phyloP scores from a whole-genome alignment of 2,329 filamentous ascomycete species.

The Graphilbum fragrans region DNA sequence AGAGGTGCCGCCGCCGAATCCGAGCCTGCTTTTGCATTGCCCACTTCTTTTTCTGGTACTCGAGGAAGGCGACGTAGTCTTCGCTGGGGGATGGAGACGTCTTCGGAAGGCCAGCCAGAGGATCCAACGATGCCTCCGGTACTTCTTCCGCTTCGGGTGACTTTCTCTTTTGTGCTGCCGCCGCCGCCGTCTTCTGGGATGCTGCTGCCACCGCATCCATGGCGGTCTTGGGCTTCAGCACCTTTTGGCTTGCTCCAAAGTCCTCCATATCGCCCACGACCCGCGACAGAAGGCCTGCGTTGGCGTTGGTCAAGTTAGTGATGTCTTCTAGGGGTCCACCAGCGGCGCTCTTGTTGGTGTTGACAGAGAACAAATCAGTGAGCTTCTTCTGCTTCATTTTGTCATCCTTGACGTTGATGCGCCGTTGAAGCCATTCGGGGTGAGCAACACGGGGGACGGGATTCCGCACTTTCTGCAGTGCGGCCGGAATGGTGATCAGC shows the following conservation, averaged over 20 bases:
- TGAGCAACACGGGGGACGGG: slow-evolving; percentile 88
- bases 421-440: slow-evolving; percentile 89
- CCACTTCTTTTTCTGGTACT: slow-evolving; percentile 98
- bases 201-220: slow-evolving; percentile 34
- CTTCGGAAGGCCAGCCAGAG: slow-evolving; percentile 69
- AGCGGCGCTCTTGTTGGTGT: slow-evolving; percentile 24
- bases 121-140: slow-evolving; percentile 52
- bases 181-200: background rate
- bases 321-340: slow-evolving; percentile 59
- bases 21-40: slow-evolving; percentile 91
- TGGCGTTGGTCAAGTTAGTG: slow-evolving; percentile 40
- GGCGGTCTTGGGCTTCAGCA: slow-evolving; percentile 53
- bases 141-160: slow-evolving; percentile 41
- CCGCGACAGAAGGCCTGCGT: slow-evolving; percentile 23
- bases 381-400: slow-evolving; percentile 98
- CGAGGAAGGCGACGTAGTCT: slow-evolving; percentile 77
- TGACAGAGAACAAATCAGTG: slow-evolving; percentile 65
- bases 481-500: slow-evolving; percentile 94
- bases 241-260: slow-evolving; percentile 46
- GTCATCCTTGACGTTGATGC: slow-evolving; percentile 93
- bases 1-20: slow-evolving; percentile 74
- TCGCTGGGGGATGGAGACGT: slow-evolving; percentile 75
- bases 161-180: slow-evolving; percentile 55
- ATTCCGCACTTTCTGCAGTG: slow-evolving; percentile 87
- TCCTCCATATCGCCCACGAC: slow-evolving; percentile 61